phyloP scores from a whole-genome alignment of 345 rosid species.

The Brassica incana region DNA sequence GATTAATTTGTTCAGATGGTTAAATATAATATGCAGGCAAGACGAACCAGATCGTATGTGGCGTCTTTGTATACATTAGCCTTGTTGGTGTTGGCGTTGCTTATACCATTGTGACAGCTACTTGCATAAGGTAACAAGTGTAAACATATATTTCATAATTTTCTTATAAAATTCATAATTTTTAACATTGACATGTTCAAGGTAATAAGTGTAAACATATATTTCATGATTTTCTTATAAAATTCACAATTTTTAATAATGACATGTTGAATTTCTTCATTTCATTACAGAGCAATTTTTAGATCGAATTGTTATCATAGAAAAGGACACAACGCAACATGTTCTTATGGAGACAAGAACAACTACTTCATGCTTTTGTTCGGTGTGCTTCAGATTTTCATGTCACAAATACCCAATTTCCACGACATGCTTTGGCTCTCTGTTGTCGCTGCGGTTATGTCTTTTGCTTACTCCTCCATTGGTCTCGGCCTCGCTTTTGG shows the following conservation, averaged over 20 bases:
- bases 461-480: conserved; percentile 40
- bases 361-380: conserved; percentile 61
- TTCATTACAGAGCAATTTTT: conserved; percentile 37
- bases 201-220: conserved; percentile 42
- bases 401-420: conserved; percentile 56
- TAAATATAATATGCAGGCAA: conserved; percentile 21
- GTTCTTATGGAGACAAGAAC: conserved; percentile 47
- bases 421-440: conserved; percentile 43
- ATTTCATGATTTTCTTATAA: background rate
- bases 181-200: background rate
- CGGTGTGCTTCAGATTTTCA: conserved; percentile 46
- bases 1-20: background rate
- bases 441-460: conserved; percentile 43
- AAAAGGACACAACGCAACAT: conserved; percentile 46
- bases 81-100: conserved; percentile 54
- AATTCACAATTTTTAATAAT: background rate
- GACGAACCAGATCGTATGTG: conserved; percentile 46
- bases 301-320: conserved; percentile 66
- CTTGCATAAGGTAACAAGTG: conserved; percentile 55
- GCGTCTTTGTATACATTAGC: conserved; percentile 52
- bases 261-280: background rate
- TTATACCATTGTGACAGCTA: conserved; percentile 65
- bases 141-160: background rate
- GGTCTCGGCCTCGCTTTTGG: conserved; percentile 40
- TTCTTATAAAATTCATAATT: background rate